Conservation (phyloP, 1,284 basidiomycete genomes). For the Ceratobasidium theobromae region DNA sequence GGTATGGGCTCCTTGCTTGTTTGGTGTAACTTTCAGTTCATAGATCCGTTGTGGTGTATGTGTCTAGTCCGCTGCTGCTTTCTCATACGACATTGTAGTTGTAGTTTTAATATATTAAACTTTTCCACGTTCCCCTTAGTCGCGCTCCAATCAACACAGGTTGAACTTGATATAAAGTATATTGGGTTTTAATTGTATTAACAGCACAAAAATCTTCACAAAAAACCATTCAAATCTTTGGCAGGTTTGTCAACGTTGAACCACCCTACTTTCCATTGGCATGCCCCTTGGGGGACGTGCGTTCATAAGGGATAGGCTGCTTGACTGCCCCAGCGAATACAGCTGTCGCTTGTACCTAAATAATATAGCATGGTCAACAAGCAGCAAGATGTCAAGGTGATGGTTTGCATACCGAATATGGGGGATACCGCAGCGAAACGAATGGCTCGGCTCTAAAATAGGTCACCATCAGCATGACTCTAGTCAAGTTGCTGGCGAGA, state of each 20-base stretch:
- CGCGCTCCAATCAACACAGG: neutral
- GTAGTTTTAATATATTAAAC: slow-evolving; percentile 28
- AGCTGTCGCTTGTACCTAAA: slow-evolving; percentile 15
- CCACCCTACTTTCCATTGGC: neutral
- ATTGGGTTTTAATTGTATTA: too few relatives aligned
- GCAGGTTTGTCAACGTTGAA: too few relatives aligned
- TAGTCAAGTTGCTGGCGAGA: neutral
- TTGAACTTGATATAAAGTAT: too few relatives aligned
- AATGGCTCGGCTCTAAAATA: slow-evolving; percentile 25
- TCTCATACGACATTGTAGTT: slow-evolving; percentile 29
- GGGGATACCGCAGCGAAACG: slow-evolving; percentile 31
- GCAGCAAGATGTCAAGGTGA: neutral
- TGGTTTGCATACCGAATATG: slow-evolving; percentile 24
- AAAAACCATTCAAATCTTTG: too few relatives aligned
- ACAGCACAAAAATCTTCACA: too few relatives aligned
- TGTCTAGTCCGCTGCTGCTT: neutral
- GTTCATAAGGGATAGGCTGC: slow-evolving; percentile 25
- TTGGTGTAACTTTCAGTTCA: slow-evolving; percentile 6
- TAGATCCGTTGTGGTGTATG: slow-evolving; percentile 13
- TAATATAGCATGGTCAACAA: too few relatives aligned
- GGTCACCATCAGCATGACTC: neutral
- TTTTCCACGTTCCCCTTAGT: neutral
- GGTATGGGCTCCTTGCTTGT: neutral
- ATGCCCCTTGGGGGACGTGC: neutral
- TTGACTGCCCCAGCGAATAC: slow-evolving; percentile 16